Percentiles rank a stretch among this genome's conserved stretches.
Evolutionary conservation across 306 rosid genomes (phyloP).

Genomic region (Boehmeria nivea): DNA sequence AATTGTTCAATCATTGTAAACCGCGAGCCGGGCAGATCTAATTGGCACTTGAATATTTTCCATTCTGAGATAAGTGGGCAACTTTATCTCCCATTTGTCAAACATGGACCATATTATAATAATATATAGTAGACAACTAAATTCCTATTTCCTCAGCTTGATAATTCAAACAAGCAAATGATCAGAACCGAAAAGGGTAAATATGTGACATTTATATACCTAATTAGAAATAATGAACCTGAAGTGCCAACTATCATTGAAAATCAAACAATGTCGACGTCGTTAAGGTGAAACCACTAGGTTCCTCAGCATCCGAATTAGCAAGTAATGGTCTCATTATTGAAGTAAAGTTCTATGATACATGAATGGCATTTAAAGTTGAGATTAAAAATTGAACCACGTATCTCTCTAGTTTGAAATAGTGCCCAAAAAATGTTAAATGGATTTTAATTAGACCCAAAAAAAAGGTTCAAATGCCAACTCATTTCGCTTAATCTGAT

Average conservation of each 20-base stretch:
- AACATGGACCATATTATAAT: neutral
- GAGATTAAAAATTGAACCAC: neutral
- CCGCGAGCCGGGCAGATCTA: too few relatives aligned
- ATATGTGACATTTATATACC: too few relatives aligned
- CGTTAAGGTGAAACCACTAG: neutral
- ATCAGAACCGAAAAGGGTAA: too few relatives aligned
- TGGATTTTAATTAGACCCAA: too few relatives aligned
- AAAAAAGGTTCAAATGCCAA: too few relatives aligned
- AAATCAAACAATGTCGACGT: neutral
- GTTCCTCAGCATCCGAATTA: neutral
- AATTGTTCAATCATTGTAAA: too few relatives aligned
- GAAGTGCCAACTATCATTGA: neutral
- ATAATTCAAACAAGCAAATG: too few relatives aligned
- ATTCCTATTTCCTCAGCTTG: neutral
- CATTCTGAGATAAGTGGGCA: neutral
- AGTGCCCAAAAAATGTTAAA: too few relatives aligned
- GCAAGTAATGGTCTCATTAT: neutral
- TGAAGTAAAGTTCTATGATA: neutral
- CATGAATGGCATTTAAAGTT: neutral
- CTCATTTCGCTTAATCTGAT: too few relatives aligned
- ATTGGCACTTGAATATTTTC: too few relatives aligned
- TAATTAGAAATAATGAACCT: neutral
- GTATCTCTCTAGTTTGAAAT: conserved; percentile 2
- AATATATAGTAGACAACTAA: too few relatives aligned
- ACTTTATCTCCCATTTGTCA: neutral